These are phyloP conservation scores for Cryphonectria parasitica DNA, from an alignment of 2,329 filamentous ascomycete species.

Conservation along the genomic window DNA sequence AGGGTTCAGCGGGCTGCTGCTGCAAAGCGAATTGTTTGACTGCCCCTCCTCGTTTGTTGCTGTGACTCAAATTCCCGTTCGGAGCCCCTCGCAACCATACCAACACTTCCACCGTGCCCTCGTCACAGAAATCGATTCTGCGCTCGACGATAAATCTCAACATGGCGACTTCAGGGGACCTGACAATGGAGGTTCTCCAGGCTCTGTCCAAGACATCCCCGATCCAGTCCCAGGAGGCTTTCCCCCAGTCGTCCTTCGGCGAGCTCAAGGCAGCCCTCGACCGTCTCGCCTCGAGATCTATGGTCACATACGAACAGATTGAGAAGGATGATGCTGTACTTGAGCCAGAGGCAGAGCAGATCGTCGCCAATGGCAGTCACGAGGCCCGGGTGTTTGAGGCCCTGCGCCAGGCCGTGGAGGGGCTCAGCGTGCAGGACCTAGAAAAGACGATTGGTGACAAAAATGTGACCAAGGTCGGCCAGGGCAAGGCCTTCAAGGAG, in stretches of 20 bases:
- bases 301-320: constrained; percentile 84
- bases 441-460: constrained; percentile 73
- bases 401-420: constrained; percentile 72
- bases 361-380: constrained; percentile 76
- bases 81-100: constrained; percentile 5
- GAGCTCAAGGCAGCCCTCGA: constrained; percentile 87
- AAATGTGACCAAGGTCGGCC: constrained; percentile 78
- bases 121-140: not conserved
- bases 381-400: constrained; percentile 83
- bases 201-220: constrained; percentile 66
- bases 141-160: constrained; percentile 27
- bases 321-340: constrained; percentile 78
- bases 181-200: constrained; percentile 67
- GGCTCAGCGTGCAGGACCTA: constrained; percentile 77
- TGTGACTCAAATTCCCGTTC: constrained; percentile 24
- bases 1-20: constrained; percentile 6
- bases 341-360: constrained; percentile 74
- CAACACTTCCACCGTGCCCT: not conserved
- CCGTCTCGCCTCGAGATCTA: constrained; percentile 79
- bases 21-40: constrained; percentile 17
- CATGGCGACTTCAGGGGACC: constrained; percentile 58
- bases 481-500: constrained; percentile 89
- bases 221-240: constrained; percentile 70
- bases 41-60: constrained; percentile 21
- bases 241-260: constrained; percentile 67